These are phyloP conservation scores for Cardamine resedifolia DNA, from an alignment of 345 rosid genomes.

Conservation along the genomic window DNA sequence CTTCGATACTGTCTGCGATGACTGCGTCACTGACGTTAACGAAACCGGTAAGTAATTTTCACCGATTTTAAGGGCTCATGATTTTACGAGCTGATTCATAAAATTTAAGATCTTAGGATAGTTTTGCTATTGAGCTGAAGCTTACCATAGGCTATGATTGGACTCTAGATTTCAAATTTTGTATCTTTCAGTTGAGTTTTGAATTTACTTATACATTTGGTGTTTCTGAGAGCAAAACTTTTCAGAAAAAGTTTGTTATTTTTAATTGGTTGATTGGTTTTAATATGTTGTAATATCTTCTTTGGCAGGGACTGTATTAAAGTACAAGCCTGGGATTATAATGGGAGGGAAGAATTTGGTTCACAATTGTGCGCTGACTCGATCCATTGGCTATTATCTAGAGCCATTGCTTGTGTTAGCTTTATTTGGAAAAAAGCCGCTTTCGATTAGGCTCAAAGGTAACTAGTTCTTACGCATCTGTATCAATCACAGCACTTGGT, in stretches of 20 bases:
- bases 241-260: background rate
- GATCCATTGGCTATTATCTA: slow-evolving; percentile 82
- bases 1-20: slow-evolving; percentile 67
- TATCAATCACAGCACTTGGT: background rate
- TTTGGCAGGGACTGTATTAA: slow-evolving; percentile 59
- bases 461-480: background rate
- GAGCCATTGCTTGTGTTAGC: slow-evolving; percentile 82
- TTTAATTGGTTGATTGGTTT: background rate
- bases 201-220: background rate
- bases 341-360: slow-evolving; percentile 76
- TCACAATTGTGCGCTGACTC: slow-evolving; percentile 68
- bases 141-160: background rate
- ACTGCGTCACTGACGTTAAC: slow-evolving; percentile 62
- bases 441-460: slow-evolving; percentile 74
- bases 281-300: background rate
- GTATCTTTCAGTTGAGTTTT: background rate
- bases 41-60: slow-evolving; percentile 56
- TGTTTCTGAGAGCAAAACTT: background rate
- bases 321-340: slow-evolving; percentile 80
- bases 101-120: background rate
- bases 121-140: background rate
- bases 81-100: background rate
- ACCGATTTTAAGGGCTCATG: background rate
- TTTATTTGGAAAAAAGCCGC: slow-evolving; percentile 68
- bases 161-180: background rate